Conservation (phyloP, 2,329 filamentous ascomycete species). For the Chaetomiaceae sp. region DNA sequence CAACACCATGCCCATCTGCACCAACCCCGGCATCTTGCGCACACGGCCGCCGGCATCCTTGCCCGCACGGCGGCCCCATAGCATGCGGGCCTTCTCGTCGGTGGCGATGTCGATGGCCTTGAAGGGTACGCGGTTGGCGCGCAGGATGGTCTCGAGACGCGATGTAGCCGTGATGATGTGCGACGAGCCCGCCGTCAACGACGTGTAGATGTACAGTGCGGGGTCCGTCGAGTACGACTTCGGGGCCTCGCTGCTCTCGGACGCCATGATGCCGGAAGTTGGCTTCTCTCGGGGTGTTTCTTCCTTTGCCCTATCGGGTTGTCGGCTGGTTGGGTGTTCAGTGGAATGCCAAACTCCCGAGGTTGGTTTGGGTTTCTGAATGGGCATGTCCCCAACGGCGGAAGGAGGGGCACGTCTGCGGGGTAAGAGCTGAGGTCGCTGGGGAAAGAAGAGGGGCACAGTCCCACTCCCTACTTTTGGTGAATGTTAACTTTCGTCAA, state of each 20-base stretch:
- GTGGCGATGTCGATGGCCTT: conserved; percentile 87
- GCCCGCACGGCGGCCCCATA: conserved; percentile 80
- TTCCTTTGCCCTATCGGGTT: background rate
- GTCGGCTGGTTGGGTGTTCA: background rate
- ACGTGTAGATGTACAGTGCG: conserved; percentile 90
- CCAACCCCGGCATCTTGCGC: conserved; percentile 81
- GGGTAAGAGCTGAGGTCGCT: too few relatives aligned
- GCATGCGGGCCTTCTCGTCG: conserved; percentile 78
- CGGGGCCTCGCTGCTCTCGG: conserved; percentile 10
- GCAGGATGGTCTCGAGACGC: conserved; percentile 91
- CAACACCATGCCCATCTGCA: conserved; percentile 80
- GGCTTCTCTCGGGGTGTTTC: background rate
- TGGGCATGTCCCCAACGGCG: too few relatives aligned
- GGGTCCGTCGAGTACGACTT: conserved; percentile 45
- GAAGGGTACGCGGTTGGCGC: conserved; percentile 91
- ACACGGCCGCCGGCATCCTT: conserved; percentile 57
- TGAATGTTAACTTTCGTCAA: too few relatives aligned
- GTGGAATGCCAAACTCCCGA: too few relatives aligned
- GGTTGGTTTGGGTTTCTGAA: too few relatives aligned
- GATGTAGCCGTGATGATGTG: conserved; percentile 96
- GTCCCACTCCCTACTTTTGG: too few relatives aligned
- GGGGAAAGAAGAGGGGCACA: too few relatives aligned
- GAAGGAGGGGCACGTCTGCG: too few relatives aligned
- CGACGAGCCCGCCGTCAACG: conserved; percentile 88
- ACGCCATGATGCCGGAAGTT: conserved; percentile 10